A percentile compares a stretch with the other conserved stretches of the same genome.
These are phyloP conservation scores for Wickerhamiella brachini DNA, from an alignment of 805 yeast species.

Conservation along the genomic window DNA sequence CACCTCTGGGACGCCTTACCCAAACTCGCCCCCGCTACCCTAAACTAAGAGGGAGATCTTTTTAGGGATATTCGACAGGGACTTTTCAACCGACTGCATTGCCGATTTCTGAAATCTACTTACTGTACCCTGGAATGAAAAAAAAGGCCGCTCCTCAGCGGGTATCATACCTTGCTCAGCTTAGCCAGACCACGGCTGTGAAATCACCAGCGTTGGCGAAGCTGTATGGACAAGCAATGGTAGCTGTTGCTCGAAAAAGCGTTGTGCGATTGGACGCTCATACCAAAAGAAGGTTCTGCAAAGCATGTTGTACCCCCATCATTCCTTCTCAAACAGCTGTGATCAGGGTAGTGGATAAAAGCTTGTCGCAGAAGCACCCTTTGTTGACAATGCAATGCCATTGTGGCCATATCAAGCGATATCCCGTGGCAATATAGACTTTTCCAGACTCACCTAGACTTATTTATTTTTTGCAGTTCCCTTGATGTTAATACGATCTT, in stretches of 20 bases:
- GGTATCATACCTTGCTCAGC: slow-evolving; percentile 22
- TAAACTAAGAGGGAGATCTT: too few relatives aligned
- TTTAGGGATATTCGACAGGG: too few relatives aligned
- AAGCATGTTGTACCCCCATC: slow-evolving; percentile 41
- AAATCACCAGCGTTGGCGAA: slow-evolving; percentile 33
- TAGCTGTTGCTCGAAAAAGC: slow-evolving; percentile 50
- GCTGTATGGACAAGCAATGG: slow-evolving; percentile 40
- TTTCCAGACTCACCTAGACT: not conserved
- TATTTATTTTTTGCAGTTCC: not conserved
- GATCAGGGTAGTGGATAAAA: slow-evolving; percentile 31
- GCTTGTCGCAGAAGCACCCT: slow-evolving; percentile 21
- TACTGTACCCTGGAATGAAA: slow-evolving; percentile 3
- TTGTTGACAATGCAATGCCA: slow-evolving; percentile 9
- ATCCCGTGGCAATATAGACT: slow-evolving; percentile 4
- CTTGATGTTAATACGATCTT: too few relatives aligned
- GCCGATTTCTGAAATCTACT: too few relatives aligned
- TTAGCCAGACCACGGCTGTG: slow-evolving; percentile 15
- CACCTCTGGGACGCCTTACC: not conserved
- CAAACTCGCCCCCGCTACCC: too few relatives aligned
- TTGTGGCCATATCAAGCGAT: slow-evolving; percentile 11
- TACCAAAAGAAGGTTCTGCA: slow-evolving; percentile 58
- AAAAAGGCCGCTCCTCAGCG: slow-evolving; percentile 18
- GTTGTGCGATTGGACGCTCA: slow-evolving; percentile 41
- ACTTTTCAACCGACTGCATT: too few relatives aligned
- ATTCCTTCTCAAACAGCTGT: slow-evolving; percentile 35